These are phyloP conservation scores for Bromus sterilis DNA, from an alignment of 176 grass and related monocot species.

Conservation along the genomic window DNA sequence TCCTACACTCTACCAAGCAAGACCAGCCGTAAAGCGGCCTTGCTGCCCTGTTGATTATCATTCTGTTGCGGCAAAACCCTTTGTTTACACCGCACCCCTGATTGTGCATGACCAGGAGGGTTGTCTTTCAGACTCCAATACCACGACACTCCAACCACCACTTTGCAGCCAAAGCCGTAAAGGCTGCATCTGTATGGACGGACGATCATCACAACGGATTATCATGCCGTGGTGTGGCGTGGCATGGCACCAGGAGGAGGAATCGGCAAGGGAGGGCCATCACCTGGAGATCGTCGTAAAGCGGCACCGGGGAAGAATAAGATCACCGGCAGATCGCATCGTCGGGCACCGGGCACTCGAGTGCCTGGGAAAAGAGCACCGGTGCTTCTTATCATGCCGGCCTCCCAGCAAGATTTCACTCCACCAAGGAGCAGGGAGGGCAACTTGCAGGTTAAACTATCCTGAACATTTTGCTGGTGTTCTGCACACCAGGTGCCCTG, in stretches of 20 bases:
- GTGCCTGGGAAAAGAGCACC: neutral
- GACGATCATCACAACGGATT: neutral
- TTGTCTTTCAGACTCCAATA: neutral
- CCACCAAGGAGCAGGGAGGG: neutral
- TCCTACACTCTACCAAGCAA: too few species aligned
- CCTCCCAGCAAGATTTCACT: neutral
- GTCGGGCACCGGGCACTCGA: slow-evolving; percentile 13
- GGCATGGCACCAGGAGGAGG: neutral
- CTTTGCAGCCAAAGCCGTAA: neutral
- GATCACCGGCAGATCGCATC: slow-evolving; percentile 33
- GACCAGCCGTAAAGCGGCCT: slow-evolving; percentile 5
- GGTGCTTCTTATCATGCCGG: neutral
- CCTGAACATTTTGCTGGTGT: neutral
- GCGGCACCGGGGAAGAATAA: slow-evolving; percentile 24
- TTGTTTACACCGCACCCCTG: neutral
- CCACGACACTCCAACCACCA: neutral
- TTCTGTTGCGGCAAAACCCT: neutral
- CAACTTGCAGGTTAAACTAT: neutral
- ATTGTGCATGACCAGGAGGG: neutral
- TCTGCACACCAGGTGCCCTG: neutral
- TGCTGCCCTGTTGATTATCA: neutral
- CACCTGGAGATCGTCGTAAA: neutral
- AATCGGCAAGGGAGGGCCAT: neutral
- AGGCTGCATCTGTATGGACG: neutral
- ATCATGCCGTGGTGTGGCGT: neutral